Evolutionary conservation across 768 basidiomycete genomes (phyloP), one percentile per base, ranked within the genome.

Genomic region (Hemileccinum rubropunctum): DNA sequence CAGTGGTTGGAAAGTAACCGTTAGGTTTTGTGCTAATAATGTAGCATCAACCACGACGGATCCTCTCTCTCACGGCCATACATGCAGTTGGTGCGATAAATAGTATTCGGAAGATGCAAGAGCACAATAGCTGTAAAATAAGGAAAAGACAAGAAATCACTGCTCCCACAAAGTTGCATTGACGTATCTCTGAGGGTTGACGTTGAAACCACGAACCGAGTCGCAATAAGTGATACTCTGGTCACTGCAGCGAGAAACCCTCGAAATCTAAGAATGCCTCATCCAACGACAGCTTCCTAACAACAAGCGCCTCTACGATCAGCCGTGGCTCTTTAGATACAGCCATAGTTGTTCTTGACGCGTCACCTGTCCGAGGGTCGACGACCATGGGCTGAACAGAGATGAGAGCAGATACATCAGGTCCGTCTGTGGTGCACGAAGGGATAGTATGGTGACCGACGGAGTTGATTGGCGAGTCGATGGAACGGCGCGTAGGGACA

Each of bases 251-350:
- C 5, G 65, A 67, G 55, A 87, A 86, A 3, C 80, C 82, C 9
- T 77, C 80, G 62, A 91, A 89, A 61, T 91, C 88, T 47, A 91
- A 63, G 64, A 83, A 91, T 15, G 74, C 85, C 62, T 91, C 90
- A 49, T 87, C 86, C 2, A 84, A 59, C 15, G 84, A 82, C 70
- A 91, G 72, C 65, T 91, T 88, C 40, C 87, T 77, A 17, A 91
- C 82, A 2, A 93, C 83, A 27, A 92, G 74, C 2, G 81, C 90
- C 64, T 93, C 89, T 10, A 91, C 88, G 41, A 91, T 91, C 4
- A 85, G 71, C n/a, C 86, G 72, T 28, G 79, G 76, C 43, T 76
- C 74, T 15, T 57, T 45, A 17, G 40, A 28, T 14, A 40, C 9
- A 15, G 21, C 35, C 11, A 32, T 36, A 5, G 37, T 42, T 34